Conservation (phyloP, 345 rosid species). For the Adansonia digitata region DNA sequence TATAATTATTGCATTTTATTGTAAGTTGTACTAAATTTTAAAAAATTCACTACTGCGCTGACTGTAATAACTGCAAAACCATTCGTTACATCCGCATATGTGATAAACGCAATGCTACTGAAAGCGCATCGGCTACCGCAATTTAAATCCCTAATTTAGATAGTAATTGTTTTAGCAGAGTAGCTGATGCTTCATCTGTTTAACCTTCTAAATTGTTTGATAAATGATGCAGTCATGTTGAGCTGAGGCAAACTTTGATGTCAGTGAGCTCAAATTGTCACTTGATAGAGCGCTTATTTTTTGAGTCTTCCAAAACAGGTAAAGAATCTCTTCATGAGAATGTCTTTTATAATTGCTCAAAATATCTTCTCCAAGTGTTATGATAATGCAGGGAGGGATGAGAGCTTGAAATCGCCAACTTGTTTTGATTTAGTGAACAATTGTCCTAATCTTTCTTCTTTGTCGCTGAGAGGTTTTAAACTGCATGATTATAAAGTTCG, state of each 20-base stretch:
- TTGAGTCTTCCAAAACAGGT: slow-evolving; percentile 70
- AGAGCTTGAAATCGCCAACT: slow-evolving; percentile 48
- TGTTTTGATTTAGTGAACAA: slow-evolving; percentile 62
- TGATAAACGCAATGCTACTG: too few relatives aligned
- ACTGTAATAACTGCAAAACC: too few relatives aligned
- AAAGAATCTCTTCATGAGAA: slow-evolving; percentile 10
- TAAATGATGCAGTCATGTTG: slow-evolving; percentile 47
- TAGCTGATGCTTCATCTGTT: neutral
- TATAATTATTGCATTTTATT: too few relatives aligned
- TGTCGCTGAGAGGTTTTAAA: slow-evolving; percentile 82
- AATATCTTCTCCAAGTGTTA: slow-evolving; percentile 18
- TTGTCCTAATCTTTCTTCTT: slow-evolving; percentile 61
- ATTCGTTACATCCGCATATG: too few relatives aligned
- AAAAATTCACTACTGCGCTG: too few relatives aligned
- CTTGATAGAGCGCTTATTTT: slow-evolving; percentile 65
- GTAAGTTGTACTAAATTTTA: too few relatives aligned
- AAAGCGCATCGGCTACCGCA: too few relatives aligned
- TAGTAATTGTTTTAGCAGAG: neutral
- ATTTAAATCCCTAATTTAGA: too few relatives aligned
- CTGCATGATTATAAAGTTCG: slow-evolving; percentile 55
- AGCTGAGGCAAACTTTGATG: slow-evolving; percentile 55
- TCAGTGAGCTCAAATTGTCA: slow-evolving; percentile 56
- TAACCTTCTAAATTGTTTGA: slow-evolving; percentile 1
- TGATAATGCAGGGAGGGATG: slow-evolving; percentile 54
- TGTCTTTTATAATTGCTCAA: slow-evolving; percentile 14